These are phyloP conservation scores for Lobosporangium transversale DNA, from an alignment of 192 early-diverging fungal genomes.

Conservation along the genomic window DNA sequence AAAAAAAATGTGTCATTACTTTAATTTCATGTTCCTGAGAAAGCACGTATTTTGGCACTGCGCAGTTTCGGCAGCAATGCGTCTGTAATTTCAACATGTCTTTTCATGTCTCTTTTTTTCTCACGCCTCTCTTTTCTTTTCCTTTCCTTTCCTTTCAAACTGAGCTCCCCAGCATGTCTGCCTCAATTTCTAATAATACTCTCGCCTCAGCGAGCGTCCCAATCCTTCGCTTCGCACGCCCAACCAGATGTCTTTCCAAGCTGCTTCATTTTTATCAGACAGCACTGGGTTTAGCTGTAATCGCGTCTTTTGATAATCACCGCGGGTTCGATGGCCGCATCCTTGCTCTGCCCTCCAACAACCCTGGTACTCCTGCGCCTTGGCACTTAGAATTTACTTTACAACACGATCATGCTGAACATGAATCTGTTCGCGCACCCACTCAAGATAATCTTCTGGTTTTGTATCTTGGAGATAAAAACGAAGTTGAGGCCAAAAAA, in stretches of 20 bases:
- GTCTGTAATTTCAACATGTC: too few relatives aligned
- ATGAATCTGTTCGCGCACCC: constrained; percentile 10
- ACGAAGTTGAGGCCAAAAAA: constrained; percentile 12
- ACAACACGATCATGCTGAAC: constrained; percentile 8
- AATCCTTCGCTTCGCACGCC: constrained; percentile 22
- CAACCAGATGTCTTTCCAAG: constrained; percentile 9
- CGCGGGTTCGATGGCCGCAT: constrained; percentile 31
- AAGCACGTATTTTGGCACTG: too few relatives aligned
- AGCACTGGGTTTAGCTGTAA: constrained; percentile 1
- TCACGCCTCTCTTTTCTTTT: background rate
- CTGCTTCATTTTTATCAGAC: constrained; percentile 18
- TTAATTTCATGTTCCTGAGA: too few relatives aligned
- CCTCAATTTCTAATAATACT: background rate
- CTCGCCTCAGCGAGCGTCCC: background rate
- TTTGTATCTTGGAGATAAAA: constrained; percentile 14
- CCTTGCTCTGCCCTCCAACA: constrained; percentile 1
- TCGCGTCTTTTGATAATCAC: constrained; percentile 25
- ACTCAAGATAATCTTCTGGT: constrained; percentile 21
- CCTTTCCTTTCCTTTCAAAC: background rate
- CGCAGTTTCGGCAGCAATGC: too few relatives aligned
- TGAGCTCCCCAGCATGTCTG: background rate
- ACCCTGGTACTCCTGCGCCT: constrained; percentile 5
- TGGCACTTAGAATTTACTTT: constrained; percentile 29
- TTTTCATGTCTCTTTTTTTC: too few relatives aligned
- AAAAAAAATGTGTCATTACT: background rate